These are phyloP conservation scores for Cercospora beticola DNA, from an alignment of 2,329 filamentous ascomycete genomes.

Conservation along the genomic window DNA sequence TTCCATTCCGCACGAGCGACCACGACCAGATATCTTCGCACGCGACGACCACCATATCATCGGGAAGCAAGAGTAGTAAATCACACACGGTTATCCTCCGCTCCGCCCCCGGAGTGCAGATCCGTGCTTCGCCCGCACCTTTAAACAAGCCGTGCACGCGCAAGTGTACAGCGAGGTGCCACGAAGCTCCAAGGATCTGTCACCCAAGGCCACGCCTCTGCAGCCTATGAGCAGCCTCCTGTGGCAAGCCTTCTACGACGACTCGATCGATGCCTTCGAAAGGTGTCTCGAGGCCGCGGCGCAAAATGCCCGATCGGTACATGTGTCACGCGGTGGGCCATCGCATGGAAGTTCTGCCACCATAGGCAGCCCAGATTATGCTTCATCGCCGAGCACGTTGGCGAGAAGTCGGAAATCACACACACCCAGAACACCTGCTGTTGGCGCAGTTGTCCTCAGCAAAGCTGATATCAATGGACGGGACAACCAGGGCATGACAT, in stretches of 20 bases:
- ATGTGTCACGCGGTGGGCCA: conserved; percentile 42
- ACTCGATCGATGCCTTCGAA: conserved; percentile 95
- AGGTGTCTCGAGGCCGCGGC: conserved; percentile 73
- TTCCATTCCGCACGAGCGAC: conserved; percentile 6
- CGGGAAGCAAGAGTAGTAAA: neutral
- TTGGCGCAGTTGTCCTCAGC: conserved; percentile 51
- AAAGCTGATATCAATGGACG: conserved; percentile 78
- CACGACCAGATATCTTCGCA: neutral
- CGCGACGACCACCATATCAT: neutral
- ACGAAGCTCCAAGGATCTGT: conserved; percentile 53
- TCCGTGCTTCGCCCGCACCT: conserved; percentile 61
- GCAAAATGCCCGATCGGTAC: conserved; percentile 54
- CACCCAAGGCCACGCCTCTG: conserved; percentile 34
- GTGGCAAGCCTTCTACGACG: conserved; percentile 95
- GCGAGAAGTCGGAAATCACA: conserved; percentile 38
- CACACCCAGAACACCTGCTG: conserved; percentile 46
- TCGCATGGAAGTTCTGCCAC: conserved; percentile 34
- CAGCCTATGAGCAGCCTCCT: conserved; percentile 89
- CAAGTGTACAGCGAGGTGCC: conserved; percentile 88
- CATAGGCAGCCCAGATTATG: conserved; percentile 47
- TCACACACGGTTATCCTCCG: neutral
- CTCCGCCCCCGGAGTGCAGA: conserved; percentile 16
- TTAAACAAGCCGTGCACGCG: conserved; percentile 88
- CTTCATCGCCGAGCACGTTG: conserved; percentile 47
- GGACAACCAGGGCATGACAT: conserved; percentile 75